Conservation (phyloP, 108 stramenopile species). For the Fragilariopsis cylindrus region DNA sequence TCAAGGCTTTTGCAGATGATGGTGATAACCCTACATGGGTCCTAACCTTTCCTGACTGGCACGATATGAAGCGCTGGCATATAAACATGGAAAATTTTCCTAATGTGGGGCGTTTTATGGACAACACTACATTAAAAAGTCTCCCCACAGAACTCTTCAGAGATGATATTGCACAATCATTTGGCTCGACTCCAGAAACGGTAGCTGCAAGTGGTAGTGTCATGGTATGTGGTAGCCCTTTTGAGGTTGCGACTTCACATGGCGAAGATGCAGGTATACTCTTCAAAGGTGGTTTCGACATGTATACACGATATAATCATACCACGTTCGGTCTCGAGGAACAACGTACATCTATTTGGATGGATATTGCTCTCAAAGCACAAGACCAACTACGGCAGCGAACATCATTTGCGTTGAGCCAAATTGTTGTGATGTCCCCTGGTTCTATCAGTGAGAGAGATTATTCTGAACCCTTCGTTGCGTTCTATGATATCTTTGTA, state of each 20-base stretch:
- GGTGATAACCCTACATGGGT: constrained; percentile 4
- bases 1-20: constrained; percentile 15
- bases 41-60: constrained; percentile 18
- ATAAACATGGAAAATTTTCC: not conserved
- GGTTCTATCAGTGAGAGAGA: not conserved
- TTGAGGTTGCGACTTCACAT: constrained; percentile 41
- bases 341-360: constrained; percentile 57
- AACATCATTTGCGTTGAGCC: constrained; percentile 70
- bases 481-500: constrained; percentile 71
- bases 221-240: constrained; percentile 46
- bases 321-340: not conserved
- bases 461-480: constrained; percentile 37
- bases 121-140: constrained; percentile 2
- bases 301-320: not conserved
- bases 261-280: not conserved
- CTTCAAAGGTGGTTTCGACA: constrained; percentile 14
- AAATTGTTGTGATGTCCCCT: constrained; percentile 53
- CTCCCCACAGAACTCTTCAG: constrained; percentile 2
- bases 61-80: constrained; percentile 4
- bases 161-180: constrained; percentile 3
- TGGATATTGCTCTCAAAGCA: constrained; percentile 52
- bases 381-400: constrained; percentile 79
- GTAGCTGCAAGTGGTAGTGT: constrained; percentile 17
- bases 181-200: not conserved
- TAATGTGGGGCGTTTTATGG: not conserved